Base-by-base conservation (phyloP, 495 filamentous ascomycete genomes). In the Lasiosphaeria hispida region DNA sequence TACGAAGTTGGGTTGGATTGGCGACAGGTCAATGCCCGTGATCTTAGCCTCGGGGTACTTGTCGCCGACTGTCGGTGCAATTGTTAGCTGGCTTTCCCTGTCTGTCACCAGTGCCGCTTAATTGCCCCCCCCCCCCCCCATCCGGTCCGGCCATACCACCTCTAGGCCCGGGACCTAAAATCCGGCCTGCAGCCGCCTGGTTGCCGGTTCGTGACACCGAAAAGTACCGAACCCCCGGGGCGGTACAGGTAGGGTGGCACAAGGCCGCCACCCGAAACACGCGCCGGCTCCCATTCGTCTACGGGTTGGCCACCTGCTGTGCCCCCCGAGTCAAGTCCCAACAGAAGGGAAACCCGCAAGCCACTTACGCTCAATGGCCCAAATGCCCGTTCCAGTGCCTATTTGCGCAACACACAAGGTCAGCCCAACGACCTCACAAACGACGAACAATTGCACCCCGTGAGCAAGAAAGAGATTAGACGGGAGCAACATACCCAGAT, bases 21-120 rank as follows among this genome's bases (percentile, higher is more conserved):
- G 79, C 10, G 83, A 85, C 13, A 90, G 75, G 63, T 91, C 87
- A 17, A 87, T 80, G 19, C 87, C 87, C 38, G 83, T 68, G 23
- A 89, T 75, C 17, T 78, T 72, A 2, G 80, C 72, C 18, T 70
- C 43, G 0, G 84, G 85, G 58, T 72, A 75, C 43, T 60, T 69
- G 58, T 74, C 72, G 57, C 63, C 74, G 36, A 76, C 72, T 74
- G 45, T 37, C 13, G 19, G 11, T 7, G 15, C 42, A 56, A 14
- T 1, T 43, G 55, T 65, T 51, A 65, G 65, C 47, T 34, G 55
- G 30, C 23, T 10, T 13, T 30, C 23, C 4, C 33, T 17, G 15
- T 3, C n/a, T 19, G 36, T 44, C 17, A n/a, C 23, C 7, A 0
- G 3, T 7, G 4, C 14, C 10, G 2, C 8, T 30, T 5, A 30